phyloP scores from a whole-genome alignment of 257 asterid genomes.

The Jacaranda copaia region DNA sequence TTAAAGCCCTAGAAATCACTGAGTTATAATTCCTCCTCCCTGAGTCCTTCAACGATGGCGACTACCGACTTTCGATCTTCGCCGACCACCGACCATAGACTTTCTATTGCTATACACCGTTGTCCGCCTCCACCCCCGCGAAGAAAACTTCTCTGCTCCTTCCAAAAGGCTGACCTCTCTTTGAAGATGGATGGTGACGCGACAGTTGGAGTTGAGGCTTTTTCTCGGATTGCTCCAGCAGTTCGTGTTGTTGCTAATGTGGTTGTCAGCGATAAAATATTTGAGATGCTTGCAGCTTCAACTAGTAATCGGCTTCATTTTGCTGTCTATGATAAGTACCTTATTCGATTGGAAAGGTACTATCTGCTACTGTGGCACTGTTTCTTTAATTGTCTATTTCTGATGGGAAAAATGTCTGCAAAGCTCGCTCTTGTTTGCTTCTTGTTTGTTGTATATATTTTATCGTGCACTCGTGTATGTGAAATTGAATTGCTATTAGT shows the following conservation, averaged over 20 bases:
- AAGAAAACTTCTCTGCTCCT: no score
- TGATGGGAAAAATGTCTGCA: background rate
- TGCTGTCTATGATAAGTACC: constrained; percentile 83
- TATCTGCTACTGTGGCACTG: constrained; percentile 16
- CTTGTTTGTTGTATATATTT: background rate
- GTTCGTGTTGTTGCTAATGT: constrained; percentile 82
- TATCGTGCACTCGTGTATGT: background rate
- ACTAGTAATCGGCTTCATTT: constrained; percentile 74
- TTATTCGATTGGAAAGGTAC: constrained; percentile 86
- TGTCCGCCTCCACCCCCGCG: no score
- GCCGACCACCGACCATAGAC: no score
- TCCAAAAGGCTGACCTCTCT: no score
- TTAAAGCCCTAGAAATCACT: no score
- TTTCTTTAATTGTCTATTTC: constrained; percentile 19
- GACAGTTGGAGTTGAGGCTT: constrained; percentile 78
- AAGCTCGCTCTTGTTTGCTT: background rate
- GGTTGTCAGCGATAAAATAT: constrained; percentile 72
- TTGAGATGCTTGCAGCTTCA: constrained; percentile 79
- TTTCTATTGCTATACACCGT: no score
- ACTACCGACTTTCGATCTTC: no score
- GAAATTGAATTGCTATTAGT: background rate
- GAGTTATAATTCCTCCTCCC: no score
- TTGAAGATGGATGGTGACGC: constrained; percentile 84
- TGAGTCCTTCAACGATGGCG: no score
- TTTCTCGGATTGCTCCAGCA: constrained; percentile 91